These are phyloP conservation scores for Fusarium tanahbumbuense DNA, from an alignment of 2,329 filamentous ascomycete genomes.

Conservation along the genomic window DNA sequence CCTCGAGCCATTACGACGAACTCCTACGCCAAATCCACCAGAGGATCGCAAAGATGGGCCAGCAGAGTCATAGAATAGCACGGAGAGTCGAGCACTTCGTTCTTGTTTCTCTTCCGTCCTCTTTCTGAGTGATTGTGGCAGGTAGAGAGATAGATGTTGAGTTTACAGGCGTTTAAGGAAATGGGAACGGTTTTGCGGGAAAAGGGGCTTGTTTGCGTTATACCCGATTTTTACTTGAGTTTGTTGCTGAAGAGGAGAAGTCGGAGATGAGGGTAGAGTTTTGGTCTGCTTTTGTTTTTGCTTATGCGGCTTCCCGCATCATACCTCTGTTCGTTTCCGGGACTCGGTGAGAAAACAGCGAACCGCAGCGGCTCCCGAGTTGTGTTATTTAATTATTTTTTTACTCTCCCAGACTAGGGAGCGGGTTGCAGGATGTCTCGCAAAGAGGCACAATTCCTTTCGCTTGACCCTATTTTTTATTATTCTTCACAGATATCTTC, in stretches of 20 bases:
- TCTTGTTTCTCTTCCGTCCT: neutral
- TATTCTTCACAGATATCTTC: slow-evolving; percentile 15
- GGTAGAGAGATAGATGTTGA: slow-evolving; percentile 28
- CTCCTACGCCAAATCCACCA: slow-evolving; percentile 47
- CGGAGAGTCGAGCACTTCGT: neutral
- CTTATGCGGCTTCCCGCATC: slow-evolving; percentile 33
- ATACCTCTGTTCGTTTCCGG: slow-evolving; percentile 30
- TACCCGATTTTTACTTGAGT: slow-evolving; percentile 49
- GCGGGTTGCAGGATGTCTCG: slow-evolving; percentile 27
- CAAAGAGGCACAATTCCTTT: slow-evolving; percentile 21
- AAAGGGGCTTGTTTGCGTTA: slow-evolving; percentile 47
- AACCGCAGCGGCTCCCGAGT: slow-evolving; percentile 29
- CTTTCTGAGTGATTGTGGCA: slow-evolving; percentile 16
- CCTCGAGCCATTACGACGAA: slow-evolving; percentile 56
- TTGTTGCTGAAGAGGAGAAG: slow-evolving; percentile 33
- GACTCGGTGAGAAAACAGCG: slow-evolving; percentile 28
- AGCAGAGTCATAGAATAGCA: slow-evolving; percentile 30
- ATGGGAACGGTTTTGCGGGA: slow-evolving; percentile 32
- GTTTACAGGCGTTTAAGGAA: slow-evolving; percentile 34
- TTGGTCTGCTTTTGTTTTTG: slow-evolving; percentile 30
- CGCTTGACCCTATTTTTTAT: slow-evolving; percentile 10
- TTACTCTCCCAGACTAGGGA: slow-evolving; percentile 15
- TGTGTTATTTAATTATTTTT: slow-evolving; percentile 32
- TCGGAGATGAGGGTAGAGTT: slow-evolving; percentile 22
- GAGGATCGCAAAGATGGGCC: slow-evolving; percentile 41